Percentiles rank a stretch among this genome's conserved stretches.
Conservation (phyloP, 495 filamentous ascomycete species). For the Alectoria sarmentosa region DNA sequence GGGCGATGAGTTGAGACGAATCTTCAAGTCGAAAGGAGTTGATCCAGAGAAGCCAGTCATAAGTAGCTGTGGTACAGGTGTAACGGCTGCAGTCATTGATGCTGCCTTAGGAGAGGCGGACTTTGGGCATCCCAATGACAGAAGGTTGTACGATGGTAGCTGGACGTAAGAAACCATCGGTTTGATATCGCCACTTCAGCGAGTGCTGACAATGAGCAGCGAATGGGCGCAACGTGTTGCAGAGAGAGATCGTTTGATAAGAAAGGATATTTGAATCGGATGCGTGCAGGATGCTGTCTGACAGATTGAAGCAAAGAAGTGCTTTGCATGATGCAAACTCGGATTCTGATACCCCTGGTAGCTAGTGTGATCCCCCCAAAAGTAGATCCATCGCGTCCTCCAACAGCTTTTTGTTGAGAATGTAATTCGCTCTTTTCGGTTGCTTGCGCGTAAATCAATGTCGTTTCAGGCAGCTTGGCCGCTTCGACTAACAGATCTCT, state of each 20-base stretch:
- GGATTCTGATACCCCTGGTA: slow-evolving; percentile 6
- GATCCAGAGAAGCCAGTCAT: slow-evolving; percentile 82
- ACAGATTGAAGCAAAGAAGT: not conserved
- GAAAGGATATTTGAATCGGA: slow-evolving; percentile 35
- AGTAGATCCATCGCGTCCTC: not conserved
- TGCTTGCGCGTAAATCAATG: not conserved
- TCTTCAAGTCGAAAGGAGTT: slow-evolving; percentile 73
- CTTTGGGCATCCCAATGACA: slow-evolving; percentile 57
- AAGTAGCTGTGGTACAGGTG: slow-evolving; percentile 85
- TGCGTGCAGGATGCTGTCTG: not conserved
- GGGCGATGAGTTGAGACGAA: slow-evolving; percentile 56
- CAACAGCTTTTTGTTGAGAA: not conserved
- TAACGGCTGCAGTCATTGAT: slow-evolving; percentile 90
- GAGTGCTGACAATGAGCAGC: slow-evolving; percentile 34
- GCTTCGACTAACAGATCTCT: not conserved
- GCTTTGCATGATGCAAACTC: not conserved
- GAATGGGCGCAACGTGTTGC: slow-evolving; percentile 72
- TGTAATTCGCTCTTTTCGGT: not conserved
- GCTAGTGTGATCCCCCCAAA: not conserved
- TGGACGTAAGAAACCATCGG: slow-evolving; percentile 75
- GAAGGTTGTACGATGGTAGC: slow-evolving; percentile 87
- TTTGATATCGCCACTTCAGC: not conserved
- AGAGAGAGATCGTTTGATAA: slow-evolving; percentile 53
- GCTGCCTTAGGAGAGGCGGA: slow-evolving; percentile 75
- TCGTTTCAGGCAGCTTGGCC: not conserved